phyloP scores from a whole-genome alignment of 2,329 filamentous ascomycete species.

The Albifimbria verrucaria region DNA sequence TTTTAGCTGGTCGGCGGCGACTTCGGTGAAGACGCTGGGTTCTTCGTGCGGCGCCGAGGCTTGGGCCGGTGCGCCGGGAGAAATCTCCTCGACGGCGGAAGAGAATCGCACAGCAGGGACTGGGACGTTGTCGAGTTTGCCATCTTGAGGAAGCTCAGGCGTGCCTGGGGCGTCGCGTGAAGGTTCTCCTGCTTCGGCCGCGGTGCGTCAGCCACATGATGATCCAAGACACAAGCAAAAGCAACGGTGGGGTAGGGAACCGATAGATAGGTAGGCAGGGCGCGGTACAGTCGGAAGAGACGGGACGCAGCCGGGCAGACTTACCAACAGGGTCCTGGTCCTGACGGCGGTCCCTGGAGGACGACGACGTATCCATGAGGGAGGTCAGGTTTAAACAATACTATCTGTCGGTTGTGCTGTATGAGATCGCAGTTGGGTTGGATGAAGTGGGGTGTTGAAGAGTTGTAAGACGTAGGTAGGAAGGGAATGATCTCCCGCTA shows the following conservation, averaged over 20 bases:
- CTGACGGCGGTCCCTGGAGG: background rate
- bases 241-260: background rate
- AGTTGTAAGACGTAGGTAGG: background rate
- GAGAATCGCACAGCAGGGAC: slow-evolving; percentile 67
- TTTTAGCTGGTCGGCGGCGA: slow-evolving; percentile 62
- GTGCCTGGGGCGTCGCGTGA: background rate
- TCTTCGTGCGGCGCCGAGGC: slow-evolving; percentile 19
- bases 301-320: background rate
- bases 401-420: no score
- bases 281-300: background rate
- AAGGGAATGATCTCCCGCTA: background rate
- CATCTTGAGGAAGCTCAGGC: background rate
- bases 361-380: background rate
- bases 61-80: slow-evolving; percentile 40
- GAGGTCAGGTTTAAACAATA: no score
- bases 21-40: slow-evolving; percentile 32
- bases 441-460: background rate
- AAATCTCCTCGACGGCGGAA: slow-evolving; percentile 67
- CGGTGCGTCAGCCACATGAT: background rate
- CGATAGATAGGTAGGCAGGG: no score
- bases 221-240: background rate
- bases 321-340: background rate
- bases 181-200: background rate
- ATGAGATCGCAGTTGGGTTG: background rate
- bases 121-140: slow-evolving; percentile 24